Conservation (phyloP, 305 asterid species). For the Fraxinus greggii region DNA sequence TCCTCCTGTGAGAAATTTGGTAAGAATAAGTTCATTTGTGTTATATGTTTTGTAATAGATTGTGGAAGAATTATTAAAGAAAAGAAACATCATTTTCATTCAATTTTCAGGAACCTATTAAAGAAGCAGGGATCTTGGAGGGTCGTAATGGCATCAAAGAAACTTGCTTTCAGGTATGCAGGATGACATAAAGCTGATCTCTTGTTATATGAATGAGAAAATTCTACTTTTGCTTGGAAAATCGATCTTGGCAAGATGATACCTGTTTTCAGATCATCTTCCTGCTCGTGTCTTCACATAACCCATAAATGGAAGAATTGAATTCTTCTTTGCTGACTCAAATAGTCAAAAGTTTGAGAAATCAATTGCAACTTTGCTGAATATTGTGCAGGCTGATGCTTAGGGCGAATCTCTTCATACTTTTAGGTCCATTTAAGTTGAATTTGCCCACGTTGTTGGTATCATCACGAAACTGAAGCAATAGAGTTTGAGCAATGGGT, state of each 20-base stretch:
- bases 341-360: constrained; percentile 21
- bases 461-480: constrained; percentile 14
- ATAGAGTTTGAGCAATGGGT: constrained; percentile 3
- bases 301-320: background rate
- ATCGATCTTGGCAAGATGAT: background rate
- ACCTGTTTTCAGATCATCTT: background rate
- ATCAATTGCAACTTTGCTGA: background rate
- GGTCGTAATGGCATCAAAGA: constrained; percentile 99
- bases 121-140: constrained; percentile 99
- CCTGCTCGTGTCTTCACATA: background rate
- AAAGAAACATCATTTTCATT: constrained; percentile 23
- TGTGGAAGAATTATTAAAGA: constrained; percentile 2
- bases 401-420: constrained; percentile 3
- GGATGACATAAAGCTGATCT: constrained; percentile 11
- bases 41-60: constrained; percentile 8
- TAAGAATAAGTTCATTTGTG: constrained; percentile 38
- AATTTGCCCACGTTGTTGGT: background rate
- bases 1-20: constrained; percentile 99
- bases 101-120: constrained; percentile 82
- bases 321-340: constrained; percentile 7
- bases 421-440: constrained; percentile 15
- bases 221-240: background rate
- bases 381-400: constrained; percentile 17
- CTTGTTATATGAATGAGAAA: constrained; percentile 16
- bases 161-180: constrained; percentile 93